Conservation (phyloP, 441 rosid genomes). For the Eruca vesicaria region DNA sequence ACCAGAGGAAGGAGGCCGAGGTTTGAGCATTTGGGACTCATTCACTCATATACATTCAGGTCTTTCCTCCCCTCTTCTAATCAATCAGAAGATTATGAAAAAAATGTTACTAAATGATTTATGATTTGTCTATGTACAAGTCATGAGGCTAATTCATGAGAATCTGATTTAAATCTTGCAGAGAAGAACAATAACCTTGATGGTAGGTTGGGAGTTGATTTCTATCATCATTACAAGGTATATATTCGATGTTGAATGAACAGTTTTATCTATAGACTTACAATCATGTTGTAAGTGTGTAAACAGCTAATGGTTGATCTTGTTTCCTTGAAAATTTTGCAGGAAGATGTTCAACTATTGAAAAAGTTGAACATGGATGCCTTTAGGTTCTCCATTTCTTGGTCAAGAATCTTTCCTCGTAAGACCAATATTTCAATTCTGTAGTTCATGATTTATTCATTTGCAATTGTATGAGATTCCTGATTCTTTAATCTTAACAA, state of each 20-base stretch:
- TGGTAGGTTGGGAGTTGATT: conserved; percentile 33
- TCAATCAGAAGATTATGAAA: neutral
- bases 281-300: neutral
- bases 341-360: conserved; percentile 39
- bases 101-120: neutral
- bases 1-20: conserved; percentile 48
- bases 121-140: neutral
- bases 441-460: neutral
- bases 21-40: conserved; percentile 62
- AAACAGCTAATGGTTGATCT: neutral
- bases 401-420: conserved; percentile 40
- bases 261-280: neutral
- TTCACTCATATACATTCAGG: conserved; percentile 53
- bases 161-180: conserved; percentile 7
- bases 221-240: conserved; percentile 40
- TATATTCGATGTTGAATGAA: neutral
- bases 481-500: neutral
- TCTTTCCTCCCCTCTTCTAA: conserved; percentile 11
- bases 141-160: neutral
- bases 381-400: conserved; percentile 38
- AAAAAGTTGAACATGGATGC: conserved; percentile 37
- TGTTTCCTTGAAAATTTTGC: neutral
- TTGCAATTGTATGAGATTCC: neutral
- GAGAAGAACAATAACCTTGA: conserved; percentile 39
- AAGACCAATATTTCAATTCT: neutral